Evolutionary conservation across 306 rosid genomes (phyloP).

Genomic region (Pterocarpus santalinus): DNA sequence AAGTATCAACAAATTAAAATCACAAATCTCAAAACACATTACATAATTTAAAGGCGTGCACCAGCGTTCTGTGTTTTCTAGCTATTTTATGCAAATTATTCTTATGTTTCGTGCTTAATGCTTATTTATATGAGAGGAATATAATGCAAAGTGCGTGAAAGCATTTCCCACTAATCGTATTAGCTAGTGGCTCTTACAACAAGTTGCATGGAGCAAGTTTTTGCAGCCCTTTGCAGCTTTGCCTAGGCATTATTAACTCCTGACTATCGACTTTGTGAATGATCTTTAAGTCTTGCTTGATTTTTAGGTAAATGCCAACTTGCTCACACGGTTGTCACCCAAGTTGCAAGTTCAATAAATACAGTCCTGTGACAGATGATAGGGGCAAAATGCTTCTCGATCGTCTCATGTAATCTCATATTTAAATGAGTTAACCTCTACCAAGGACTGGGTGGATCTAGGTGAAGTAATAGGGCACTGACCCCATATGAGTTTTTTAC

Average conservation of each 20-base stretch:
- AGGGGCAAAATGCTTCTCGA: slow-evolving; percentile 10
- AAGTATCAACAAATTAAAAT: too few species aligned
- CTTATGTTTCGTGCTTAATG: too few species aligned
- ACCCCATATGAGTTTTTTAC: not conserved
- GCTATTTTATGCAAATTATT: too few species aligned
- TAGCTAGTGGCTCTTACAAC: slow-evolving; percentile 14
- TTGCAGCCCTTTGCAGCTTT: not conserved
- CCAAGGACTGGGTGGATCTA: not conserved
- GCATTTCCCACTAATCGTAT: not conserved
- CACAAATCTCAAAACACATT: too few species aligned
- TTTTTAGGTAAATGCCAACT: not conserved
- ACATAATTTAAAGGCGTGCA: too few species aligned
- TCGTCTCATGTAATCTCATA: not conserved
- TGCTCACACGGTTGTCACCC: slow-evolving; percentile 4
- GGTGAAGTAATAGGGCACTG: not conserved
- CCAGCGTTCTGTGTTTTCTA: too few species aligned
- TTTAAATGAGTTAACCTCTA: not conserved
- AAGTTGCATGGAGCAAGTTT: slow-evolving; percentile 1
- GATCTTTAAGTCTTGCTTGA: slow-evolving; percentile 19
- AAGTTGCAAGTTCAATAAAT: slow-evolving; percentile 16
- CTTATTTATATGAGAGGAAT: not conserved
- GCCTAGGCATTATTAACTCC: slow-evolving; percentile 11
- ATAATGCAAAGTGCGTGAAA: not conserved
- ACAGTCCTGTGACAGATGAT: not conserved
- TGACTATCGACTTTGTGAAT: not conserved